Base-by-base conservation (phyloP, 257 asterid species). In the Salvia hispanica region DNA sequence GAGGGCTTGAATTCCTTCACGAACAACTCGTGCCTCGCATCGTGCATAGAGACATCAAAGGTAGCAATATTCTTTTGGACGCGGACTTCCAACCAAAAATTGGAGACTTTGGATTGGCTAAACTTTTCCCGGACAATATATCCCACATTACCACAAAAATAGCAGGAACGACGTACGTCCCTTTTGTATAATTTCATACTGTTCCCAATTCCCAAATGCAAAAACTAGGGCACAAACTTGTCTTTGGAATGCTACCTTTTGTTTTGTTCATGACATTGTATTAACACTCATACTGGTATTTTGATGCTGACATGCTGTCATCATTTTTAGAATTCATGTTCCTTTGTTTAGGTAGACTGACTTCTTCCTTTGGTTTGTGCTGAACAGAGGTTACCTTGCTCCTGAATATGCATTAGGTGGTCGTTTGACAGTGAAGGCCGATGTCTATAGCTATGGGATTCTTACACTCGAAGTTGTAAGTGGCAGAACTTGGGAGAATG, bases 401-500 rank as follows among this genome's bases (percentile, higher is more conserved):
- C 98, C 97, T 37, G 98, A 92, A 78, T 92, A 90, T 76, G 97
- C 81, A 67, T 73, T 90, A 80, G 96, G 96, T 21, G 97, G 97
- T 44, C 98, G 81, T 61, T 80, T 92, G 66, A 88, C 98, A 18
- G 33, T 77, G 92, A 92, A 86, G 84, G 98, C 97, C n/a, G 97
- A 92, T 34, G 85, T 90, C n/a, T 90, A 90, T 74, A 90, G 98
- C 83, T 92, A 83, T 51, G 98, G 98, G 61, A 80, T 92, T 71
- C 78, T 92, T 31, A 79, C 84, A 62, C 93, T 92, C 70, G 98
- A 92, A 84, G 67, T 88, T 50, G 76, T 92, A 44, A 87, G 92
- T 46, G 95, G 95, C 67, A 79, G 66, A 81, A 79, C 91, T 77
- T 87, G 90, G 78, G 72, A 78, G 53, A 72, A 78, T 54, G 64